Base-by-base conservation (phyloP, 352 stramenopile species). In the Phytophthora palmivora region DNA sequence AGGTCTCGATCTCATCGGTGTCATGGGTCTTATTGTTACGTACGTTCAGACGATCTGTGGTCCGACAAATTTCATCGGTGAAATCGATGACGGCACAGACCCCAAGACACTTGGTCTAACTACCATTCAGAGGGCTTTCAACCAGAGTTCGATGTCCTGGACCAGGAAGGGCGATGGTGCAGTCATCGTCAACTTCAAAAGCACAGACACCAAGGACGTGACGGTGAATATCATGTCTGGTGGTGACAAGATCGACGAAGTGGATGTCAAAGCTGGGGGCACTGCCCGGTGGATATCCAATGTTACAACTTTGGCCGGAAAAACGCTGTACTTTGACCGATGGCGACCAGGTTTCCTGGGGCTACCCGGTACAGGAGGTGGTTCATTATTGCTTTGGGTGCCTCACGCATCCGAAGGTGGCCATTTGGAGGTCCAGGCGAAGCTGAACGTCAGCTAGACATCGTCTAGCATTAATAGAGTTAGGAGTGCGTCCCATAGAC, bases 301-400 rank as follows among this genome's bases (percentile, higher is more conserved):
- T 4, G 58, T 84, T 14, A 48, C 56, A 5, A 42, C 37, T 0
- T 65, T 85, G 24, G 60, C 75, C 5, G 75, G 81, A 42, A 91
- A 87, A 63, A 91, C 84, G 14, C 21, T 91, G 39, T 93, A 90
- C 64, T 26, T 91, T 58, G 79, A 89, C 45, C 84, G 82, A 9
- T 91, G 79, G 78, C 81, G 84, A 10, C 63, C 78, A 4, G n/a
- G n/a, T n/a, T n/a, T n/a, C n/a, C n/a, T n/a, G n/a, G n/a, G n/a
- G n/a, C n/a, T n/a, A n/a, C n/a, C n/a, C n/a, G n/a, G n/a, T n/a
- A n/a, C n/a, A n/a, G n/a, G n/a, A n/a, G n/a, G n/a, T n/a, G n/a
- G n/a, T 11, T 91, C 84, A 19, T 54, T 92, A 2, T 50, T 88
- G 12, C 33, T 87, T 15, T 91, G 81, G 81, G 59, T 92, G 7